Percentiles rank a stretch among this genome's conserved stretches.
phyloP scores from a whole-genome alignment of 192 early-diverging fungal species.

The Phycomyces nitens region DNA sequence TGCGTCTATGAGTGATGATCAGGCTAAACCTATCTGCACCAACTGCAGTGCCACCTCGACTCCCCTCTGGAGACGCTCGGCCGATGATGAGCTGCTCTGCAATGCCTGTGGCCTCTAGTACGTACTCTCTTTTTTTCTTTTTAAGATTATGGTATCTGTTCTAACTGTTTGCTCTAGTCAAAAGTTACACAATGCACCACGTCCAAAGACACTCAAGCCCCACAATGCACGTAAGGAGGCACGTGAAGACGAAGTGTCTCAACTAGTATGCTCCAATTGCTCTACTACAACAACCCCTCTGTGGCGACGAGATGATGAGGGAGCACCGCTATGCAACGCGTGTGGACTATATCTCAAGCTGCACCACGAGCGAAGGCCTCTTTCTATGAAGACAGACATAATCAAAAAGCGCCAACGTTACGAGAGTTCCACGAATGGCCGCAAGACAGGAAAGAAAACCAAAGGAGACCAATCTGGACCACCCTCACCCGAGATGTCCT shows the following conservation, averaged over 20 bases:
- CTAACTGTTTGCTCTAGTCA: slow-evolving; percentile 20
- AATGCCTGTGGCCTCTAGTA: slow-evolving; percentile 97
- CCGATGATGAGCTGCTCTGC: slow-evolving; percentile 83
- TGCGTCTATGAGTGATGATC: background rate
- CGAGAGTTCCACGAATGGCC: slow-evolving; percentile 9
- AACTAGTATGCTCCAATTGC: slow-evolving; percentile 64
- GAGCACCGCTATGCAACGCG: slow-evolving; percentile 52
- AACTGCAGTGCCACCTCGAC: slow-evolving; percentile 85
- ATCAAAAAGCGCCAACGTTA: slow-evolving; percentile 33
- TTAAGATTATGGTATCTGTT: background rate
- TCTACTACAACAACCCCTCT: slow-evolving; percentile 83
- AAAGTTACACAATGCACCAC: slow-evolving; percentile 81
- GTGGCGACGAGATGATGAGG: slow-evolving; percentile 76
- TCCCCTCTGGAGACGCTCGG: slow-evolving; percentile 87
- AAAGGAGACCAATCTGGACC: slow-evolving; percentile 1
- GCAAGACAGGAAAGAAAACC: background rate
- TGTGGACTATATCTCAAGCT: slow-evolving; percentile 46
- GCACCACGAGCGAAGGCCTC: slow-evolving; percentile 25
- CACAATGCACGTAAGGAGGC: slow-evolving; percentile 60
- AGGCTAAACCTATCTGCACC: slow-evolving; percentile 43
- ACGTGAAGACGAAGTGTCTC: slow-evolving; percentile 39
- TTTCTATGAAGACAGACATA: slow-evolving; percentile 31
- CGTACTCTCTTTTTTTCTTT: slow-evolving; percentile 5
- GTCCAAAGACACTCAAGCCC: slow-evolving; percentile 79
- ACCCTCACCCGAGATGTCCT: background rate